Base-by-base conservation (phyloP, 1,284 basidiomycete species). In the Trichosporon faecale region DNA sequence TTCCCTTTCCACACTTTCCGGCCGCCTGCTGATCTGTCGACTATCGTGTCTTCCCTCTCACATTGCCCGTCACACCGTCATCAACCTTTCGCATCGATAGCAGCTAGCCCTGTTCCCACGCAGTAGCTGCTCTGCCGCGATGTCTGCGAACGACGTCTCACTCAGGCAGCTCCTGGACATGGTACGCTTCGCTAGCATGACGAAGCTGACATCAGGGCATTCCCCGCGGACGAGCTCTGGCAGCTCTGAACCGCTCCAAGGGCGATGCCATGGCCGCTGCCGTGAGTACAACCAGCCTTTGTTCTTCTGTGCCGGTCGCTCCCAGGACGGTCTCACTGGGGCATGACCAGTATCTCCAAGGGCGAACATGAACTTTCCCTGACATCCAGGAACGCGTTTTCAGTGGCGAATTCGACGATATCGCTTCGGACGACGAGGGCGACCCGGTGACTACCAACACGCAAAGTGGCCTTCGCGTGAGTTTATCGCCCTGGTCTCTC, bases 201-300 rank as follows among this genome's bases (percentile, higher is more conserved):
- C 3, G 18, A 29, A 33, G 37, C 44, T 70, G 67, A 40, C 66
- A 11, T 27, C 69, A 93, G 92, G 93, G 93, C 74, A 92, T 92
- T 46, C 91, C 89, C 1, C 79, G 84, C 12, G 88, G 88, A 23
- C 90, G 93, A 83, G 93, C 93, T 49, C 87, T 87, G 74, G 91
- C 90, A 60, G 93, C 93, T 14, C 83, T 95, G 76, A 87, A 86
- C 70, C 88, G 89, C 76, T 88, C 91, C 76, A 91, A 89, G 76
- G 79, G 78, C 4, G 93, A 95, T 85, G 91, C 93, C 35, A 92
- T 92, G 91, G 86, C 91, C 76, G 93, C 94, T n/a, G 93, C 93
- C 2, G 93, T 88, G 86, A 67, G 90, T 93, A 44, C 9, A 55
- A n/a, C 31, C 25, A 25, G 14, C 18, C 37, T 44, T 52, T 52